Evolutionary conservation across 768 basidiomycete genomes (phyloP), one percentile per base, ranked within the genome.

Genomic region (Lyophyllum decastes): DNA sequence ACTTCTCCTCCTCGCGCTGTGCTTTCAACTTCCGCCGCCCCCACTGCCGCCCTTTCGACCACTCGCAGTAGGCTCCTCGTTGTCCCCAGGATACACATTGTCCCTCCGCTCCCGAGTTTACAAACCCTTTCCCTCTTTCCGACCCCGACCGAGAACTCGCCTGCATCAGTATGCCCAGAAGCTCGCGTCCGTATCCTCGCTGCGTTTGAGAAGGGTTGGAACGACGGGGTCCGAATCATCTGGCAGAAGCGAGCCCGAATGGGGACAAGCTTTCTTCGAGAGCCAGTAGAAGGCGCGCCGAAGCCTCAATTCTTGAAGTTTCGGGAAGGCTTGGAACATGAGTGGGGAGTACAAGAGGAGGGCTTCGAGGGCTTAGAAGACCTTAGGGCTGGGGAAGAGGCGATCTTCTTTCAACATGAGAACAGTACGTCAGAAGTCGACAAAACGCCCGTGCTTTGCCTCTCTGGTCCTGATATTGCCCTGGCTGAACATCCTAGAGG

Each of bases 201-300:
- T 0, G 81, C 83, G 60, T 92, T 90, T 63, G 76, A 76, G 65
- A 74, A 70, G 25, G 89, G 88, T 16, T 90, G 88, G 88, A 68
- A 70, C 2, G 81, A 85, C 61, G 89, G 88, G 3, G 63, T 89
- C 46, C 68, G 72, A 16, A 79, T 80, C 47, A 72, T 90, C 22
- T 69, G 68, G n/a, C 77, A 78, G n/a, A 79, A 76, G 14, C 77
- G 81, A 27, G 69, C 66, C 5, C 73, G 85, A 53, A 60, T 85
- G 53, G 65, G 72, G 49, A 71, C 77, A 60, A 84, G 81, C 26
- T 81, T 64, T 40, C 1, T 49, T 11, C 44, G 65, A 38, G 45
- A 35, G 30, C 19, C 45, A n/a, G 50, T 6, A 11, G 30, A 33
- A 21, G 52, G 48, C n/a, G n/a, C 17, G 5, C 30, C 24, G 17